Evolutionary conservation across 371 early-diverging fungal genomes (phyloP).

Genomic region (Parasitella parasitica): DNA sequence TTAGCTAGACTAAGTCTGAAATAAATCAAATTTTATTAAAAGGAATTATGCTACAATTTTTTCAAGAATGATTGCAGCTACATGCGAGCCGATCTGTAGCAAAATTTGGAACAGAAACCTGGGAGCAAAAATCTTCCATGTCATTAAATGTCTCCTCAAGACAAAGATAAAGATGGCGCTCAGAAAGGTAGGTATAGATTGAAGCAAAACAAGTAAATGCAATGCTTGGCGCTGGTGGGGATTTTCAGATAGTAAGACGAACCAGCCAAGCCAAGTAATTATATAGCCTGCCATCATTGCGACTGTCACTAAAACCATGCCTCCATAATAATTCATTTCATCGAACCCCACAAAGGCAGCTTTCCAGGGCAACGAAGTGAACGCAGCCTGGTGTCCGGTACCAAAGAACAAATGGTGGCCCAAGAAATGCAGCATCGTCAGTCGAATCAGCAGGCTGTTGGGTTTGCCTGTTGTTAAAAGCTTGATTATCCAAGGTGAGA

Average conservation of each 20-base stretch:
- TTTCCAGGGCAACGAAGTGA: constrained; percentile 89
- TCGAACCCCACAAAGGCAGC: constrained; percentile 84
- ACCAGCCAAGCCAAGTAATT: constrained; percentile 47
- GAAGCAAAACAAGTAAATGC: constrained; percentile 45
- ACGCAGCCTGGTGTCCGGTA: constrained; percentile 90
- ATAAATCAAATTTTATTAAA: background rate
- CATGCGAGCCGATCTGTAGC: constrained; percentile 31
- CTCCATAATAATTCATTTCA: constrained; percentile 67
- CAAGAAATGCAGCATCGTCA: constrained; percentile 41
- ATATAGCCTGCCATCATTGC: constrained; percentile 79
- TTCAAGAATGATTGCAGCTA: constrained; percentile 16
- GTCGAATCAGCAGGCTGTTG: constrained; percentile 8
- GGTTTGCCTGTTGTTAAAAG: background rate
- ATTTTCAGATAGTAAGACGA: constrained; percentile 16
- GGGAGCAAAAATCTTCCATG: constrained; percentile 95
- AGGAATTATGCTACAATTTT: background rate
- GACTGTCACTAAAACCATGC: constrained; percentile 71
- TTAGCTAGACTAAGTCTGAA: too few relatives aligned
- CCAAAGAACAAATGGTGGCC: constrained; percentile 80
- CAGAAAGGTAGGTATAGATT: constrained; percentile 50
- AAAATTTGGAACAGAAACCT: constrained; percentile 73
- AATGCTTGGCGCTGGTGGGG: background rate
- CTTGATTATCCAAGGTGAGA: constrained; percentile 15
- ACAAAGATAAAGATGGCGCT: constrained; percentile 58
- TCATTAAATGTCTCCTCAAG: constrained; percentile 88